Base-by-base conservation (phyloP, 768 basidiomycete genomes). In the Russula abietina region DNA sequence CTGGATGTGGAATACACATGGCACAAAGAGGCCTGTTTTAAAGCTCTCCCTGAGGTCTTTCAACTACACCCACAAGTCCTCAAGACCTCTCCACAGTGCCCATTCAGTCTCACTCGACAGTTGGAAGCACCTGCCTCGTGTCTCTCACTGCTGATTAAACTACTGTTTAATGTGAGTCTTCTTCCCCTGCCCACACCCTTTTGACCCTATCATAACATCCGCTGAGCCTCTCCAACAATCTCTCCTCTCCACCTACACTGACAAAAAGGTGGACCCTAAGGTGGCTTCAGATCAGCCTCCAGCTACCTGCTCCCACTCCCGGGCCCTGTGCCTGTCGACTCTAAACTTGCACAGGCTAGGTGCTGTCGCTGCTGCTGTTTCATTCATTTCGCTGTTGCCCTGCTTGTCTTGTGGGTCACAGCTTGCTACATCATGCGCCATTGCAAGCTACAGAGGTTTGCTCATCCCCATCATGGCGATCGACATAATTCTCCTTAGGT, bases 261-360 rank as follows among this genome's bases (percentile, higher is more conserved):
- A 64, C 24, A 53, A 64, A 28, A 60, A 64, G 48, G 58, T n/a
- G 19, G 46, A 22, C 4, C 12, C 4, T 4, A 19, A 43, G 41
- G 41, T 39, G 38, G 38, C 19, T 26, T 3, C 45, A 9, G 17
- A 6, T 22, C 28, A 36, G 19, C 62, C 53, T 46, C 62, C 28
- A 33, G 54, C 33, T 64, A 64, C 14, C 28, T n/a, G 33, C 1
- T 5, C 4, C 19, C 26, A 6, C n/a, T 22, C 22, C 57, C 8
- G n/a, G 43, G 2, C 9, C 38, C 2, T n/a, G n/a, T n/a, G n/a
- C n/a, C n/a, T n/a, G 24, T 2, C 2, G 38, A 24, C 6, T 1
- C 17, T 1, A 46, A 43, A 22, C 10, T 26, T 17, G 45, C 24
- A 3, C 45, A 19, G 43, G 12, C 36, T 36, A 36, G 36, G 12